phyloP scores from a whole-genome alignment of 495 filamentous ascomycete genomes.

The Immersiella caudata region DNA sequence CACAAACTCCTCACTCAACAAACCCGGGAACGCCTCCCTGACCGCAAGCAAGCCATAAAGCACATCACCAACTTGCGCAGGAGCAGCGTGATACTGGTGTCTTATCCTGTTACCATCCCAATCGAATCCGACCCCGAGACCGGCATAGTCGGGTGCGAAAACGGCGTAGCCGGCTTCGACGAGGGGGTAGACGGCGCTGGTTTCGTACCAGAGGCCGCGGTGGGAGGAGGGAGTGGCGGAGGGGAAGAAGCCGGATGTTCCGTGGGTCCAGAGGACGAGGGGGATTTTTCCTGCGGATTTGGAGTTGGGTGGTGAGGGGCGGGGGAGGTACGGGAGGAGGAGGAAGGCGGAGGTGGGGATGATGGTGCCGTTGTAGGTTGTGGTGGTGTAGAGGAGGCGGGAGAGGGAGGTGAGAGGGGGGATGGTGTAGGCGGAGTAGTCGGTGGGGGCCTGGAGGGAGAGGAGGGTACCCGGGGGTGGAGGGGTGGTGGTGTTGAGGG shows the following conservation, averaged over 20 bases:
- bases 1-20: conserved; percentile 44
- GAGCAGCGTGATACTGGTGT: conserved; percentile 47
- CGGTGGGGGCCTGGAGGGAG: conserved; percentile 42
- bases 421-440: conserved; percentile 38
- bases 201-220: conserved; percentile 48
- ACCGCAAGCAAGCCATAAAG: conserved; percentile 50
- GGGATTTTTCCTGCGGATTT: conserved; percentile 37
- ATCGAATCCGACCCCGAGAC: conserved; percentile 50
- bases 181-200: conserved; percentile 38
- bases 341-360: conserved; percentile 56
- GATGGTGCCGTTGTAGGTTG: conserved; percentile 47
- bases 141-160: conserved; percentile 60
- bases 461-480: conserved; percentile 36
- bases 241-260: conserved; percentile 50
- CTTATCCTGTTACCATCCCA: conserved; percentile 40
- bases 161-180: conserved; percentile 56
- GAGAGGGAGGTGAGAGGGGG: conserved; percentile 47
- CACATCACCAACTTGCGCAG: conserved; percentile 47
- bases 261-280: conserved; percentile 57
- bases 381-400: conserved; percentile 53
- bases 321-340: conserved; percentile 53
- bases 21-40: conserved; percentile 42
- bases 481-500: conserved; percentile 8
- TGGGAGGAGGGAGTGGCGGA: conserved; percentile 48
- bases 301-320: not conserved